Evolutionary conservation across 2,329 filamentous ascomycete species (phyloP).

Genomic region (Alternaria infectoria): DNA sequence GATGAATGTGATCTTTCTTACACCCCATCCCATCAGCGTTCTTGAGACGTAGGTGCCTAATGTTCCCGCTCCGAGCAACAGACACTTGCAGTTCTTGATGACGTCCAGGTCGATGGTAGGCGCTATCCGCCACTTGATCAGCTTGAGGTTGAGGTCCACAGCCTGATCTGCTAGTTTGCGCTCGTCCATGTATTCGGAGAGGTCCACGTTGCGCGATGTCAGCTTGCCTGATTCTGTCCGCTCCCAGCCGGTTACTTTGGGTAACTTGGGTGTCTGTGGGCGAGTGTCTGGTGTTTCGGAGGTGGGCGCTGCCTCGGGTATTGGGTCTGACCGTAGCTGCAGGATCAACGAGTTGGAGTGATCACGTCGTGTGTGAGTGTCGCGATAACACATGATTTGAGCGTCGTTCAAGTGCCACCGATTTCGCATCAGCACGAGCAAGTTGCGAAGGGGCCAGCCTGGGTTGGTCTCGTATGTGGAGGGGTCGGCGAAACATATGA

Average conservation of each 20-base stretch:
- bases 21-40: slow-evolving; percentile 93
- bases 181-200: slow-evolving; percentile 94
- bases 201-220: slow-evolving; percentile 76
- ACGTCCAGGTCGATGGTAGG: slow-evolving; percentile 85
- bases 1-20: slow-evolving; percentile 92
- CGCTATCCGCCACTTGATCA: slow-evolving; percentile 98
- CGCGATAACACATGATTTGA: slow-evolving; percentile 89
- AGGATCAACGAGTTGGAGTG: slow-evolving; percentile 83
- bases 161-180: slow-evolving; percentile 86
- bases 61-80: slow-evolving; percentile 90
- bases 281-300: slow-evolving; percentile 23
- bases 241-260: slow-evolving; percentile 96
- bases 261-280: slow-evolving; percentile 62
- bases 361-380: slow-evolving; percentile 77
- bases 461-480: slow-evolving; percentile 88
- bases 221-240: slow-evolving; percentile 80
- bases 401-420: slow-evolving; percentile 78
- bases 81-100: slow-evolving; percentile 88
- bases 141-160: slow-evolving; percentile 93
- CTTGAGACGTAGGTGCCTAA: slow-evolving; percentile 92
- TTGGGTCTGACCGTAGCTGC: slow-evolving; percentile 43
- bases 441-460: slow-evolving; percentile 90
- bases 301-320: slow-evolving; percentile 10
- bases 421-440: slow-evolving; percentile 82
- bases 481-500: slow-evolving; percentile 87